Evolutionary conservation across 768 basidiomycete species (phyloP), one percentile per base, ranked within the genome.

Genomic region (Panaeolus papilionaceus): DNA sequence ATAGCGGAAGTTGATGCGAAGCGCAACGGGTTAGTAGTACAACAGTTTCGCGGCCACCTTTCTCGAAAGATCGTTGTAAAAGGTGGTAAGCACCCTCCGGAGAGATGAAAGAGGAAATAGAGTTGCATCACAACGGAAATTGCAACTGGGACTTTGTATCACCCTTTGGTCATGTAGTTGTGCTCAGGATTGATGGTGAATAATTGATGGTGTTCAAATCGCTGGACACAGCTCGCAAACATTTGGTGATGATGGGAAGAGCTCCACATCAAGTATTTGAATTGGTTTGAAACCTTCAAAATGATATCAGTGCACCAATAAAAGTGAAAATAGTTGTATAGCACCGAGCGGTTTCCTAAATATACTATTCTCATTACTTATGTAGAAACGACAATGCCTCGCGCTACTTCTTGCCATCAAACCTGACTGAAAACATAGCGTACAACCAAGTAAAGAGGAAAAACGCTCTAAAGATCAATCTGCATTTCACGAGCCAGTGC

Each of bases 141-240:
- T 20, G 20, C 20, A 51, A 20, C n/a, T 12, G 23, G 8, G 47
- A 51, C 47, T 51, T 58, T 58, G 11, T 33, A 2, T 58, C 26
- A 6, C 8, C 45, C 45, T 18, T 47, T 20, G 45, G 45, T 9
- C 47, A 51, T 51, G 47, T 58, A 12, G 54, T 58, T 18, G 12
- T 58, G 12, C 26, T 58, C 26, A 58, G 28, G 33, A 58, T 58
- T 58, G 54, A 58, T 58, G 54, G 54, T 33, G 6, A 58, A 12
- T 12, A 14, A 58, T 58, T 58, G 54, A 58, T 58, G 54, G 42
- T 14, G 14, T 16, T 6, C 3, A 18, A 14, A 11, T 40, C 9
- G 39, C 2, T 40, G 39, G 39, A 40, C 39, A 33, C 33, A 33
- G 33, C 33, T 33, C 33, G 33, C 33, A 33, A 33, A 33, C 33